Percentiles rank a stretch among this genome's conserved stretches.
Evolutionary conservation across 768 basidiomycete species (phyloP).

Genomic region (Tylopilus plumbeoviolaceoides): DNA sequence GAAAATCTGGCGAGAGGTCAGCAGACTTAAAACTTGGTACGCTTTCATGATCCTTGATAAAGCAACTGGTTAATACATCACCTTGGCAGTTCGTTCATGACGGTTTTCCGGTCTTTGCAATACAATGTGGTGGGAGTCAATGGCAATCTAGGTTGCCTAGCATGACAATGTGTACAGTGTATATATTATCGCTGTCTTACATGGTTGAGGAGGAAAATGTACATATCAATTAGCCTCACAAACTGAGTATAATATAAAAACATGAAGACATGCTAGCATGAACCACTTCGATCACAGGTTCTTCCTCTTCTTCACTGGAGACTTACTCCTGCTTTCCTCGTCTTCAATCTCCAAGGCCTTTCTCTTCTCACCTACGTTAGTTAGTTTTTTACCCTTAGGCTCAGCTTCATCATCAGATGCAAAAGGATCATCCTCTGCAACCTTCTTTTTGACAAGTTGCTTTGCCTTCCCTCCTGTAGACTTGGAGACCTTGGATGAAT

Average conservation of each 20-base stretch:
- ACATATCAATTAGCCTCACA: too few species aligned
- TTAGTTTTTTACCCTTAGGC: conserved; percentile 13
- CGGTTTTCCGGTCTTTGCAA: too few species aligned
- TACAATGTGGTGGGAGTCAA: too few species aligned
- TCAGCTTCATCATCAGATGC: conserved; percentile 44
- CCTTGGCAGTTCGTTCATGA: too few species aligned
- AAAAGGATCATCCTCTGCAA: conserved; percentile 45
- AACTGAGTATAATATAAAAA: too few species aligned
- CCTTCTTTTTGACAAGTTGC: conserved; percentile 45
- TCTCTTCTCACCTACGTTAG: conserved; percentile 5
- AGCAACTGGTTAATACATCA: too few species aligned
- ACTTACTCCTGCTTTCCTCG: conserved; percentile 26
- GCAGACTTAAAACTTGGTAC: not conserved
- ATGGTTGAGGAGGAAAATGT: too few species aligned
- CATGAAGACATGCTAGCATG: too few species aligned
- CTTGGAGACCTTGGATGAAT: conserved; percentile 19
- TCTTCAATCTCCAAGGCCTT: conserved; percentile 26
- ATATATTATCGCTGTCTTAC: not conserved
- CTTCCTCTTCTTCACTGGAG: conserved; percentile 32
- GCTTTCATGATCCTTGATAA: not conserved
- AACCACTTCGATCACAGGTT: too few species aligned
- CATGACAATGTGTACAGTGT: too few species aligned
- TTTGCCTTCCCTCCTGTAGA: conserved; percentile 33
- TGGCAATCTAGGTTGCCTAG: too few species aligned
- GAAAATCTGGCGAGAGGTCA: not conserved